Evolutionary conservation across 2,329 filamentous ascomycete species (phyloP).

Genomic region (Beauveria australis): DNA sequence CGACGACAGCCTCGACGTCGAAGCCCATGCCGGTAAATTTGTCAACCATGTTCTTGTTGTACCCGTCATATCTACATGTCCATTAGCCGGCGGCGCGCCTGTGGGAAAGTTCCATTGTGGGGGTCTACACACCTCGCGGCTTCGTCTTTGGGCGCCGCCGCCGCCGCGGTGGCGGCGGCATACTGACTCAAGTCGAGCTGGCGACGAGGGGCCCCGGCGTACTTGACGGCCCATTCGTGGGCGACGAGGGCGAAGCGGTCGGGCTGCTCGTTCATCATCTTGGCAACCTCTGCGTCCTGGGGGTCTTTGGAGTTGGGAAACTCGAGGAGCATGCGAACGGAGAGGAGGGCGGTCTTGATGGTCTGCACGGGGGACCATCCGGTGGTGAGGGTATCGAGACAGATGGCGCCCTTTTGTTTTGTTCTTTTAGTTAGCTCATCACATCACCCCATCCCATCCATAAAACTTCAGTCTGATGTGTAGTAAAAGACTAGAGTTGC

Average conservation of each 20-base stretch:
- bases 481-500: background rate
- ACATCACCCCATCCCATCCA: background rate
- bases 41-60: conserved; percentile 75
- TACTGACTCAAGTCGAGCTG: conserved; percentile 32
- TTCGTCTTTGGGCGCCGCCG: conserved; percentile 9
- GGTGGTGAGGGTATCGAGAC: conserved; percentile 79
- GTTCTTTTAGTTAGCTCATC: background rate
- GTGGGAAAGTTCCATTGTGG: background rate
- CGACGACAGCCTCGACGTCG: conserved; percentile 74
- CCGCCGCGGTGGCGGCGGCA: conserved; percentile 43
- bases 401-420: conserved; percentile 73
- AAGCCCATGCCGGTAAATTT: conserved; percentile 90
- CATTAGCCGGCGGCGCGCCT: background rate
- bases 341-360: conserved; percentile 90
- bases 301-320: conserved; percentile 93
- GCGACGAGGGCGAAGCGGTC: conserved; percentile 74
- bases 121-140: conserved; percentile 7
- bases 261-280: conserved; percentile 75
- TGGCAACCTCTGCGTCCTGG: conserved; percentile 90
- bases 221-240: conserved; percentile 79
- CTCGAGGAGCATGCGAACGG: conserved; percentile 85
- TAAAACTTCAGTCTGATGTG: background rate
- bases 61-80: conserved; percentile 66
- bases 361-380: conserved; percentile 95
- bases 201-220: conserved; percentile 63